Percentiles rank a stretch among this genome's conserved stretches.
These are phyloP conservation scores for Venturia oleaginea DNA, from an alignment of 2,329 filamentous ascomycete species.

Conservation along the genomic window DNA sequence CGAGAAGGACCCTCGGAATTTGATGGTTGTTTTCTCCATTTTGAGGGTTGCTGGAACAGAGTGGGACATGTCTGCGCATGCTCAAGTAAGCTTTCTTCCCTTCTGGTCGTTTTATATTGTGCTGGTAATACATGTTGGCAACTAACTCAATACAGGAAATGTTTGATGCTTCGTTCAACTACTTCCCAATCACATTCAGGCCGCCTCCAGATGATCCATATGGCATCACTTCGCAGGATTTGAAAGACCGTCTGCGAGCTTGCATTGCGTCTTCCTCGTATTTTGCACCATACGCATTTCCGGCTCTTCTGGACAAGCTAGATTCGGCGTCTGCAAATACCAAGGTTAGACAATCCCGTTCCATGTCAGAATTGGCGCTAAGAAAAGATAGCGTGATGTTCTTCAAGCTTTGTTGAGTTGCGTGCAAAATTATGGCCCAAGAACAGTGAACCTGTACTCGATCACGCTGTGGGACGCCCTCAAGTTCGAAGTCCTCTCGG, in stretches of 20 bases:
- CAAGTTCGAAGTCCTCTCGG: conserved; percentile 60
- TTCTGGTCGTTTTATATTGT: conserved; percentile 12
- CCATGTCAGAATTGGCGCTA: conserved; percentile 12
- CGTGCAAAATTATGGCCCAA: conserved; percentile 48
- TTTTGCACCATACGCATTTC: conserved; percentile 59
- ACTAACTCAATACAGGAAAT: conserved; percentile 35
- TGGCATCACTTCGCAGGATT: conserved; percentile 58
- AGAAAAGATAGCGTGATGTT: conserved; percentile 46
- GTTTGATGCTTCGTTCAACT: conserved; percentile 62
- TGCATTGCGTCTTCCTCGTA: conserved; percentile 54
- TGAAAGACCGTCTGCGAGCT: conserved; percentile 54
- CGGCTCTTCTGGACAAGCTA: conserved; percentile 58
- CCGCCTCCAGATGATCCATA: conserved; percentile 62
- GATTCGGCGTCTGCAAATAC: conserved; percentile 61
- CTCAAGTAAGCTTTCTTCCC: conserved; percentile 38
- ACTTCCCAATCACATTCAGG: conserved; percentile 63
- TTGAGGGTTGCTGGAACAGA: conserved; percentile 58
- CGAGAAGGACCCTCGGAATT: conserved; percentile 59
- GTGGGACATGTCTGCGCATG: conserved; percentile 53
- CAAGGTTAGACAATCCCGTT: conserved; percentile 38
- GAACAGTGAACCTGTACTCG: conserved; percentile 52
- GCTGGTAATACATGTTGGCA: too few relatives aligned
- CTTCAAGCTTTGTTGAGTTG: conserved; percentile 54
- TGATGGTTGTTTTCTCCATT: conserved; percentile 63
- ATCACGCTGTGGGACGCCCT: conserved; percentile 59